Evolutionary conservation across 345 rosid genomes (phyloP), one percentile per base, ranked within the genome.

Genomic region (Citrus cavaleriei): DNA sequence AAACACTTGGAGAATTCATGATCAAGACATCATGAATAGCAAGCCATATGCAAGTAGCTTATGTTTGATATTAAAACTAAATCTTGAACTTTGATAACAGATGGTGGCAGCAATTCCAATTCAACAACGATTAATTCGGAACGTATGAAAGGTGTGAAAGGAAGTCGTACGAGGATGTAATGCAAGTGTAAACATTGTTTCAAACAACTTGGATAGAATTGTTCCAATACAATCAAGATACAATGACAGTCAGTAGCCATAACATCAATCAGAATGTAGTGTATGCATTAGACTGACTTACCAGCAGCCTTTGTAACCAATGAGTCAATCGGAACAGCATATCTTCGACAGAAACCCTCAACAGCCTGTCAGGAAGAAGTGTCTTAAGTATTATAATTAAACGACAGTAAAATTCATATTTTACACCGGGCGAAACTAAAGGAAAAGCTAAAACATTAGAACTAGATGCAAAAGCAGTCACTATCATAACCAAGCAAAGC

Each of bases 311-410:
- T 95, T 75, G 81, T 88, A 86, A 81, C 91, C 79, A 92, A 51
- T 21, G 89, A 86, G 59, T 89, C 93, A 79, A 91, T 34, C 40
- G 91, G 82, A 72, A 92, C 87, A 71, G 86, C 87, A 83, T 92
- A 88, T 88, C 96, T 90, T 71, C 93, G 92, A 80, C 98, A 91
- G 81, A 95, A 95, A 59, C 99, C 99, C 80, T 92, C 98, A 46
- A 95, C 97, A 82, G 99, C 98, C 98, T 93, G 91, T 71, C 64
- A 82, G 83, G 68, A 76, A 82, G 82, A 32, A 77, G 60, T 57
- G 77, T 76, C 8, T 24, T 21, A 54, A 73, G 68, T 71, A 68
- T 74, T 63, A 78, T 62, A 42, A 13, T n/a, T 64, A 34, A 60
- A 59, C 4, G 4, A 16, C 38, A 6, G 7, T 32, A 30, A 64